Base-by-base conservation (phyloP, 2,329 filamentous ascomycete species). In the Camptophora hylomeconis region DNA sequence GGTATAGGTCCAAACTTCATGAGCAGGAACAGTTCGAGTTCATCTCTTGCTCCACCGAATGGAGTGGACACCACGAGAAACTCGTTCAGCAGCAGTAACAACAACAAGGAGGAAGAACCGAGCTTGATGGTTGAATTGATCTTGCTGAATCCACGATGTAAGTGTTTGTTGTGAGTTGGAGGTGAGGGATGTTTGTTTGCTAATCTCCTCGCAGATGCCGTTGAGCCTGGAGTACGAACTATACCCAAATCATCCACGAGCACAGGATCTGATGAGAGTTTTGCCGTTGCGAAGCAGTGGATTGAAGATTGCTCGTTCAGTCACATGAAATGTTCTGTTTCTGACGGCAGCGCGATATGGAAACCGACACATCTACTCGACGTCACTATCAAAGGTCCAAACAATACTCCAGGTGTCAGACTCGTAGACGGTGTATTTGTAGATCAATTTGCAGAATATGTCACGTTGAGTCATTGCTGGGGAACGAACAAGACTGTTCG, bases 361-460 rank as follows among this genome's bases (percentile, higher is more conserved):
- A 43, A 43, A 26, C 42, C 42, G 7, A 43, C 40, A 8, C 40
- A 43, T 24, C 29, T 45, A 7, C 35, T 45, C n/a, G 42, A 45
- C 16, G 40, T 45, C 5, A 38, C 36, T 8, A 20, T 43, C 13
- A 36, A 32, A 19, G 41, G 38, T 4, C 34, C 40, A 3, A 36
- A 29, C 27, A 38, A 40, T 2, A 35, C 33, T 13, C 41, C 29
- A 2, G 41, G 41, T 3, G 20, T 45, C 14, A 42, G 37, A 25
- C 40, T 45, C 8, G 36, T 45, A 10, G 42, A 45, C 17, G 35
- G 39, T 19, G 38, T 40, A 31, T 45, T 43, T 25, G 30, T 38
- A 9, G 42, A 45, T 26, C 34, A 33, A 7, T 21, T 42, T 20
- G 33, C 33, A 17, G 42, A 45, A 22, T 45, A 44, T 21, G 39